Conservation (phyloP, 2,329 filamentous ascomycete genomes). For the Thelonectria olida region DNA sequence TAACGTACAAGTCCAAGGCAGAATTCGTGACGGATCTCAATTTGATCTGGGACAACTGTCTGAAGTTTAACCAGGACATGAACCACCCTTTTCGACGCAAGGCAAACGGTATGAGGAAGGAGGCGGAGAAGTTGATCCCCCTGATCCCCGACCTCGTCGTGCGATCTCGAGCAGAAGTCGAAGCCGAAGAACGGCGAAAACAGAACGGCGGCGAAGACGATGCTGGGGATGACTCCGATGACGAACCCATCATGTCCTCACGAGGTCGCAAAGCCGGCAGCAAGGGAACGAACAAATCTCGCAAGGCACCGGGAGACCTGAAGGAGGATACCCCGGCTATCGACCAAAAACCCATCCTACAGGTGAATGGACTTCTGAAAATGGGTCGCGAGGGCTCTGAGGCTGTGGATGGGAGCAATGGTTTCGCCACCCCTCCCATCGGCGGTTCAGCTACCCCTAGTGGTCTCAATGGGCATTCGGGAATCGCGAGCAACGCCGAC, state of each 20-base stretch:
- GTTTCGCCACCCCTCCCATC: constrained; percentile 83
- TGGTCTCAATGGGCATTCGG: constrained; percentile 73
- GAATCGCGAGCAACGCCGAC: constrained; percentile 79
- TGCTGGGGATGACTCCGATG: constrained; percentile 89
- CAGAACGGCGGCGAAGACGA: constrained; percentile 87
- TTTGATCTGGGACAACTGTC: constrained; percentile 95
- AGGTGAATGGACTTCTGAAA: constrained; percentile 71
- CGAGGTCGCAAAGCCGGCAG: constrained; percentile 85
- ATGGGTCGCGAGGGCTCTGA: constrained; percentile 78
- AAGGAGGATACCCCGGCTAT: constrained; percentile 82
- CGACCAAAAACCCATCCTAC: constrained; percentile 77
- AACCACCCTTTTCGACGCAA: constrained; percentile 89
- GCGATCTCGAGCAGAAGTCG: constrained; percentile 90
- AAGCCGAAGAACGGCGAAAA: constrained; percentile 85
- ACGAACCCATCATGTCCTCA: constrained; percentile 98
- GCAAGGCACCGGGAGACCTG: constrained; percentile 77
- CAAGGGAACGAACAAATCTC: constrained; percentile 79
- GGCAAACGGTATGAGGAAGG: constrained; percentile 95
- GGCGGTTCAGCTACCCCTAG: constrained; percentile 81
- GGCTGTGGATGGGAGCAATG: constrained; percentile 80
- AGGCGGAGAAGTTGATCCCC: constrained; percentile 95
- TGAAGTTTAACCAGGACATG: constrained; percentile 93
- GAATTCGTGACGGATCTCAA: constrained; percentile 95
- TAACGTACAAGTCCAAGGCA: constrained; percentile 86
- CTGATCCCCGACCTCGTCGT: constrained; percentile 94